These are phyloP conservation scores for Bipolaris bicolor DNA, from an alignment of 2,329 filamentous ascomycete genomes.

Conservation along the genomic window DNA sequence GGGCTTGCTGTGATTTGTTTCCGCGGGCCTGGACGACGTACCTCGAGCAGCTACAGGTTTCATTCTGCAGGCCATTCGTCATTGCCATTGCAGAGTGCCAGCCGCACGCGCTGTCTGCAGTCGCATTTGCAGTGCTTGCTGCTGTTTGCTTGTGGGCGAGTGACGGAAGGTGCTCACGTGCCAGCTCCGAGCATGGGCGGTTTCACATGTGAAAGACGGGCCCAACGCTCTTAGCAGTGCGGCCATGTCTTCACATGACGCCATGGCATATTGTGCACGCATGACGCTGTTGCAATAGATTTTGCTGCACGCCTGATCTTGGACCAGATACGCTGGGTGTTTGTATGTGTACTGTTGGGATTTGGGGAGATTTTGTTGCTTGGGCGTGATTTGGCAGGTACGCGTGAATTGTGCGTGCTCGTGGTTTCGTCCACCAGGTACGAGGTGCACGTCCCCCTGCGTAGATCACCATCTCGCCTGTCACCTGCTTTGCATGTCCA, in stretches of 20 bases:
- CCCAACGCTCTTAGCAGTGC: background rate
- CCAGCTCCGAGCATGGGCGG: slow-evolving; percentile 7
- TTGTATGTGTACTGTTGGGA: background rate
- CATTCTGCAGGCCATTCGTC: slow-evolving; percentile 15
- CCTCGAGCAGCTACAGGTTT: slow-evolving; percentile 18
- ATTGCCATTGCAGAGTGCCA: slow-evolving; percentile 14
- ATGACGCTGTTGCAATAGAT: background rate
- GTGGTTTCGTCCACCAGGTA: slow-evolving; percentile 3
- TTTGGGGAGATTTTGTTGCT: background rate
- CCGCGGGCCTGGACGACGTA: slow-evolving; percentile 11
- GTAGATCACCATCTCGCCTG: slow-evolving; percentile 1
- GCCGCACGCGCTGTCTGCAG: background rate
- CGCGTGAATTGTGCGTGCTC: background rate
- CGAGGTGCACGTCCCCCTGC: slow-evolving; percentile 5
- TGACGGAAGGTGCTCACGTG: slow-evolving; percentile 2
- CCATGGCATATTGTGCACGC: slow-evolving; percentile 3
- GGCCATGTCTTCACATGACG: slow-evolving; percentile 17
- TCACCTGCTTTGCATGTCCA: background rate
- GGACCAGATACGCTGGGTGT: background rate
- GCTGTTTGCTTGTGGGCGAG: background rate
- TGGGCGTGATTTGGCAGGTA: background rate
- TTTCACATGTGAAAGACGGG: slow-evolving; percentile 25
- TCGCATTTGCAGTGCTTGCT: slow-evolving; percentile 2
- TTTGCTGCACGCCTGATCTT: background rate
- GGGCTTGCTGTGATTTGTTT: slow-evolving; percentile 16